Evolutionary conservation across 2,329 filamentous ascomycete genomes (phyloP).

Genomic region (Monosporascus ibericus): DNA sequence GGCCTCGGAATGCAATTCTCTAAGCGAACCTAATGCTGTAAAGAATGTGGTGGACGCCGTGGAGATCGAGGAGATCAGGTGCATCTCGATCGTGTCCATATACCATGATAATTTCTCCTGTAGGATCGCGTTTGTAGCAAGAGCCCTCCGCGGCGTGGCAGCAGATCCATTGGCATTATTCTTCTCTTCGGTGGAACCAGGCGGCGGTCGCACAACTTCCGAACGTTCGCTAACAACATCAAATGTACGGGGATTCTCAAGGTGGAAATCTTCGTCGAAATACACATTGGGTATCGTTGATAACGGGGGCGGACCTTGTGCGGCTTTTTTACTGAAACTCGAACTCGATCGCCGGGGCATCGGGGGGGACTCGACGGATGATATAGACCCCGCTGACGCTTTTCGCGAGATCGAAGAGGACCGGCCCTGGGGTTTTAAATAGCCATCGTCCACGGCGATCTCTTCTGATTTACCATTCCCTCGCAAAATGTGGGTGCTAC

Average conservation of each 20-base stretch:
- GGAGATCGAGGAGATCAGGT: conserved; percentile 93
- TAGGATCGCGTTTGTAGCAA: conserved; percentile 93
- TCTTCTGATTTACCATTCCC: conserved; percentile 39
- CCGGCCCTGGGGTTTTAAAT: conserved; percentile 39
- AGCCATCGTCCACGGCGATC: conserved; percentile 33
- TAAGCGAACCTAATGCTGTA: conserved; percentile 81
- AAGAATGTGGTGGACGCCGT: conserved; percentile 96
- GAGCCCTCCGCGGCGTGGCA: conserved; percentile 67
- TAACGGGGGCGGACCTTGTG: conserved; percentile 73
- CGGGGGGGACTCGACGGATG: conserved; percentile 41
- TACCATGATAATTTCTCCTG: conserved; percentile 99
- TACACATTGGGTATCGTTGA: conserved; percentile 91
- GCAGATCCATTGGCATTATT: conserved; percentile 50
- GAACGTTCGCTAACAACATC: conserved; percentile 95
- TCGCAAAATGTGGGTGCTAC: conserved; percentile 32
- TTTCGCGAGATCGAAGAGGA: conserved; percentile 31
- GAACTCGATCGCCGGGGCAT: conserved; percentile 40
- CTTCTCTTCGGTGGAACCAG: conserved; percentile 48
- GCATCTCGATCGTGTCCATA: conserved; percentile 98
- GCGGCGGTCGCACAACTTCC: conserved; percentile 75
- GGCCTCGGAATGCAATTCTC: conserved; percentile 86
- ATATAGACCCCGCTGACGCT: conserved; percentile 39
- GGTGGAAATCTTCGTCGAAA: conserved; percentile 88
- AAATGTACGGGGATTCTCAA: conserved; percentile 94
- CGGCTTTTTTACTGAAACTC: conserved; percentile 48